Conservation (phyloP, 441 rosid genomes). For the Gossypium lobatum region DNA sequence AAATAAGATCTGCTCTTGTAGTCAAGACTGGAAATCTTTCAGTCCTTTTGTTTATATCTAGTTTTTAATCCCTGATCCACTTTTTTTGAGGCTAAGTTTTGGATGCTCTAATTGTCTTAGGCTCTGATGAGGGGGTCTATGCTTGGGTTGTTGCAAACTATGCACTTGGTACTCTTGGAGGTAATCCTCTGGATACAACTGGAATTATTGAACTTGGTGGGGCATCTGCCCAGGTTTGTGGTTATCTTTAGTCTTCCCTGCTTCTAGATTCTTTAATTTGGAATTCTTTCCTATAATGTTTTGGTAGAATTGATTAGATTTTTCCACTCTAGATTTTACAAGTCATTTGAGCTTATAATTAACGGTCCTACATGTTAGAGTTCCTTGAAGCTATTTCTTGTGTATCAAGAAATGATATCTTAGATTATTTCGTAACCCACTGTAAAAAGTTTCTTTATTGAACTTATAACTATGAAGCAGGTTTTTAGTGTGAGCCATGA, state of each 20-base stretch:
- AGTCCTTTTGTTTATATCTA: not conserved
- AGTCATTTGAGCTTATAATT: not conserved
- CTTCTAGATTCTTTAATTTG: not conserved
- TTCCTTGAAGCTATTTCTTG: not conserved
- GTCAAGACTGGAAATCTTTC: not conserved
- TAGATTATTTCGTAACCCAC: not conserved
- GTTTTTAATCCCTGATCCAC: not conserved
- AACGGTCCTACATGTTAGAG: not conserved
- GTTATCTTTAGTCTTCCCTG: not conserved
- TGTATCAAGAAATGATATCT: not conserved
- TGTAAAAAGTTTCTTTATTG: not conserved
- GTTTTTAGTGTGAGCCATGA: not conserved
- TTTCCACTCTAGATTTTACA: not conserved
- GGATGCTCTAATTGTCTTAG: conserved; percentile 25
- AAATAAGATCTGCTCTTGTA: not conserved
- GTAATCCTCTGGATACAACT: conserved; percentile 57
- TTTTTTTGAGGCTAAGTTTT: conserved; percentile 13
- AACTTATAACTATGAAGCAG: not conserved
- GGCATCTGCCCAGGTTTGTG: conserved; percentile 79
- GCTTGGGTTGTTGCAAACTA: conserved; percentile 90
- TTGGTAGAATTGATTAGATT: not conserved
- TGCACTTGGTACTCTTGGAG: conserved; percentile 75
- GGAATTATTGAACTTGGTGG: conserved; percentile 95
- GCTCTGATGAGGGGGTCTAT: conserved; percentile 86
- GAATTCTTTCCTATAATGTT: not conserved